Conservation (phyloP, 495 filamentous ascomycete genomes). For the Lophiotrema nucula region DNA sequence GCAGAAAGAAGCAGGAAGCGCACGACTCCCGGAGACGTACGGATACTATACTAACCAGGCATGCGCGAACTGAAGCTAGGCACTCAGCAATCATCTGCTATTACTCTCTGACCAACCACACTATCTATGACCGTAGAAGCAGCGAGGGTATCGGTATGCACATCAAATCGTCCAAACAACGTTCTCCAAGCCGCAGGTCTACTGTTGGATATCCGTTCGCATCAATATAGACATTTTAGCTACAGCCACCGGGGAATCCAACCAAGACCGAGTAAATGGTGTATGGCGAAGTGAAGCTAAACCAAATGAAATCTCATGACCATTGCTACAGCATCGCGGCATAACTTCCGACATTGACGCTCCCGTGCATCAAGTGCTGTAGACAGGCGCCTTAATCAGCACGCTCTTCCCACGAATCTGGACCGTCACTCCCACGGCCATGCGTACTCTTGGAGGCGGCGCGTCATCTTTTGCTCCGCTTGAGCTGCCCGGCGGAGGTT, state of each 20-base stretch:
- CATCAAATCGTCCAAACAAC: background rate
- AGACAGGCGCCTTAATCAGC: slow-evolving; percentile 88
- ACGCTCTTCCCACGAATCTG: slow-evolving; percentile 83
- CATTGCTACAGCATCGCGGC: background rate
- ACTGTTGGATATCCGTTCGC: background rate
- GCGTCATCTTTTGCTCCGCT: slow-evolving; percentile 45
- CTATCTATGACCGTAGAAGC: slow-evolving; percentile 13
- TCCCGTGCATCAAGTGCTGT: slow-evolving; percentile 27
- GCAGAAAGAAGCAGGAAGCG: too few species aligned
- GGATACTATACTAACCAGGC: too few species aligned
- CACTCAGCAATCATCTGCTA: background rate
- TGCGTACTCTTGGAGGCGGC: slow-evolving; percentile 58
- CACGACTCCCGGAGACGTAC: too few species aligned
- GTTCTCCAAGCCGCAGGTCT: background rate
- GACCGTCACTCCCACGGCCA: slow-evolving; percentile 81
- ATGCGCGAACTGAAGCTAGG: too few species aligned
- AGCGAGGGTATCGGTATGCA: slow-evolving; percentile 29
- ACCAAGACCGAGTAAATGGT: background rate
- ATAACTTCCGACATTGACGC: background rate
- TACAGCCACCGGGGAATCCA: slow-evolving; percentile 8
- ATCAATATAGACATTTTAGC: slow-evolving; percentile 20
- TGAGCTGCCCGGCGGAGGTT: slow-evolving; percentile 34
- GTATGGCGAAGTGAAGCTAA: background rate
- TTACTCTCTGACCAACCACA: background rate
- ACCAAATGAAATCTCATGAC: slow-evolving; percentile 3